Percentiles rank a stretch among this genome's conserved stretches.
These are phyloP conservation scores for Effrenium voratum DNA, from an alignment of 73 alveolate genomes.

Conservation along the genomic window DNA sequence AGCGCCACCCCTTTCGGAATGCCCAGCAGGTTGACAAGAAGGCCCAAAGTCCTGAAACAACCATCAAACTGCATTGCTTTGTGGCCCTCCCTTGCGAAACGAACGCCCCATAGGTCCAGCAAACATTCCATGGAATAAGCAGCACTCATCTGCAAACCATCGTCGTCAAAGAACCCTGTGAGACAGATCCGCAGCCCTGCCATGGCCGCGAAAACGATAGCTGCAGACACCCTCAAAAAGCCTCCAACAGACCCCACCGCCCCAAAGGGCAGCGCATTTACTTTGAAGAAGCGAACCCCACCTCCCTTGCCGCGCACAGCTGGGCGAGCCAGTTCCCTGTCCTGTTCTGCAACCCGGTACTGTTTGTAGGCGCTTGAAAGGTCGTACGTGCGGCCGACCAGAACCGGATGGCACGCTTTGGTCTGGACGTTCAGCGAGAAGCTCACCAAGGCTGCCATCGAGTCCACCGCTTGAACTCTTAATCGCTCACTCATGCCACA, in stretches of 20 bases:
- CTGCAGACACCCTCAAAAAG: background rate
- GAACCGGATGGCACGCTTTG: background rate
- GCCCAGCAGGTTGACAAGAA: background rate
- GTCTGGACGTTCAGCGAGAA: background rate
- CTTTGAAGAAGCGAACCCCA: background rate
- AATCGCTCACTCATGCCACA: background rate
- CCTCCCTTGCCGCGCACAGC: background rate
- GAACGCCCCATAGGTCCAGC: background rate
- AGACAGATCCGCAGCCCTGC: background rate
- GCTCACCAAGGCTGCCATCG: background rate
- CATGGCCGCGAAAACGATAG: background rate
- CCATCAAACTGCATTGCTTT: background rate
- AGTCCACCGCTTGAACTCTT: background rate
- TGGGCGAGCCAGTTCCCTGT: background rate
- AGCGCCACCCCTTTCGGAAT: too few relatives aligned
- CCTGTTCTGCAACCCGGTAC: background rate
- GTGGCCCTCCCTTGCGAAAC: background rate
- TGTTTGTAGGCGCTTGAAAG: background rate
- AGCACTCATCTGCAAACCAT: background rate
- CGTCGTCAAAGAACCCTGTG: background rate
- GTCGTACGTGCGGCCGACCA: background rate
- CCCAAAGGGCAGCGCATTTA: background rate
- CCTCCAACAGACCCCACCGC: background rate
- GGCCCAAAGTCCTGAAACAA: background rate
- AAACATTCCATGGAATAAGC: background rate